Evolutionary conservation across 192 early-diverging fungal species (phyloP).

Genomic region (Phycomyces nitens): DNA sequence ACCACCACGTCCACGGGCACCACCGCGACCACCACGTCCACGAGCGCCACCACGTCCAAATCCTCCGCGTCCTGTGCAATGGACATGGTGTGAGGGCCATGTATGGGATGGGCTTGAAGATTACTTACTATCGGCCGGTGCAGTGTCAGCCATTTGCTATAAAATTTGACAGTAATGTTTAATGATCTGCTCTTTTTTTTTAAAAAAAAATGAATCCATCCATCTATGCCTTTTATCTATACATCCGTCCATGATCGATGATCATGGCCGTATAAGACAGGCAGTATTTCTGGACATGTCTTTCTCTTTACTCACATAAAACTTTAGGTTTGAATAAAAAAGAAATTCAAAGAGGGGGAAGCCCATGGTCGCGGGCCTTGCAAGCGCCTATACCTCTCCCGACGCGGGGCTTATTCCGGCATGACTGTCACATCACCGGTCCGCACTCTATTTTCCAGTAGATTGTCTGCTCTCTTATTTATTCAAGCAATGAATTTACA

Average conservation of each 20-base stretch:
- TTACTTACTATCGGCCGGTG: constrained; percentile 65
- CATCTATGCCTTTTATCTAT: constrained; percentile 3
- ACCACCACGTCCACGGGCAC: constrained; percentile 31
- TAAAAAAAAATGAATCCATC: not conserved
- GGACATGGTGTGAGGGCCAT: constrained; percentile 1
- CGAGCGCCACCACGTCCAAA: constrained; percentile 38
- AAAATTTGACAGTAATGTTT: not conserved
- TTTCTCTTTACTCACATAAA: constrained; percentile 12
- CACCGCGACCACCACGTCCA: constrained; percentile 31
- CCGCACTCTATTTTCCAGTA: too few species aligned
- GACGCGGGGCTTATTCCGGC: too few species aligned
- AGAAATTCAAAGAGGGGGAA: constrained; percentile 15
- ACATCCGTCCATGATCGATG: not conserved
- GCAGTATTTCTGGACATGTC: not conserved
- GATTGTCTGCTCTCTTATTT: too few species aligned
- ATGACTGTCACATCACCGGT: too few species aligned
- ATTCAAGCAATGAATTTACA: too few species aligned
- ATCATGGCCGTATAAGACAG: not conserved
- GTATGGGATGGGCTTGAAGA: not conserved
- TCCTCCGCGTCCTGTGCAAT: constrained; percentile 28
- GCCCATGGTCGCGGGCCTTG: too few species aligned
- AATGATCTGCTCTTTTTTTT: constrained; percentile 1
- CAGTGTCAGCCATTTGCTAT: constrained; percentile 77
- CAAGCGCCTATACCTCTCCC: too few species aligned
- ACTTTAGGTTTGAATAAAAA: constrained; percentile 11